Base-by-base conservation (phyloP, 192 early-diverging fungal genomes). In the Backusella psychrophila region DNA sequence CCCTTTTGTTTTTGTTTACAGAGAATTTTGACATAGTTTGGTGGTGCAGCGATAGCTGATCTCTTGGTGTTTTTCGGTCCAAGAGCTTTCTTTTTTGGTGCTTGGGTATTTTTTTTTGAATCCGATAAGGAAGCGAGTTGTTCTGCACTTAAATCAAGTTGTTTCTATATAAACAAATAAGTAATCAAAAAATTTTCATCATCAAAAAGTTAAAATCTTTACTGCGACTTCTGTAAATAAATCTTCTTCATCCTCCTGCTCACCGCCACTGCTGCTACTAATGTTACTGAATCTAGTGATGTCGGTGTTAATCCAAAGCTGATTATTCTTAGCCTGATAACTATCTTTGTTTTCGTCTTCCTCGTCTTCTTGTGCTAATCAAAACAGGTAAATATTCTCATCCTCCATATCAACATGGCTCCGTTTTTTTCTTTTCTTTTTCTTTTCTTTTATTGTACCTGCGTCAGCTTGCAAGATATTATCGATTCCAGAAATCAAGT, bases 1-100 rank as follows among this genome's bases (percentile, higher is more conserved):
- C 70, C 70, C 26, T 71, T 71, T n/a, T 71, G 70, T 46, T 49
- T 71, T 71, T 71, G 70, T 33, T 71, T 71, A 7, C 70, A 71
- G 31, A 71, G 44, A 17, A 49, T 71, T 33, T 71, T 71, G 26
- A 71, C 70, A 71, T 71, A 71, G 42, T 71, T 71, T 33, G 70
- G 42, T 8, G 70, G 70, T 44, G 70, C 70, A 41, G 69, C 2
- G 8, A 14, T 63, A 4, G 23, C 56, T 63, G 11, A 29, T 39
- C 42, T 71, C 15, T 49, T 71, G 8, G 42, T 63, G 9, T 49
- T 29, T 49, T 44, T 71, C 3, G 39, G 26, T 71, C 42, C 70
- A 19, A 71, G 19, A 8, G 15, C 41, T 23, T 41, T 35, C 35
- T 69, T 69, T 38, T 69, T 69, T 69, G 68, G 21, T 11, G 68